Base-by-base conservation (phyloP, 2,329 filamentous ascomycete genomes). In the Metarhizium brunneum region DNA sequence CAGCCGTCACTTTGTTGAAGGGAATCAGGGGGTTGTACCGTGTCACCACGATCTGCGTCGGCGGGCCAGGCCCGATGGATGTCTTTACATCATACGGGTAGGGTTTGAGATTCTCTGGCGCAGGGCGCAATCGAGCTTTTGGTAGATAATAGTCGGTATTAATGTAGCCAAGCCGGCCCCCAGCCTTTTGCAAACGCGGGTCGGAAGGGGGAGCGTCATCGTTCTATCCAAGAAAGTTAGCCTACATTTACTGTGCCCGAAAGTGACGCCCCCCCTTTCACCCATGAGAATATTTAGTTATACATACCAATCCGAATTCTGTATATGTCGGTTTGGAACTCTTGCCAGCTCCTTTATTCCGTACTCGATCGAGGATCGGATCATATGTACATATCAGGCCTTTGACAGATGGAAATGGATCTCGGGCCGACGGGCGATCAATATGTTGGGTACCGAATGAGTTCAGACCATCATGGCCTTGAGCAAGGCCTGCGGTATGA, bases 11-110 rank as follows among this genome's bases (percentile, higher is more conserved):
- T 64, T 90, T 88, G 55, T 84, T 81, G 63, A 95, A 89, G 13
- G 90, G 83, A 45, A 88, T 86, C 60, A 97, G 76, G 6, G 92
- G 92, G 70, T 97, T 94, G 68, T 96, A 96, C n/a, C 91, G 90
- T n/a, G 86, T 92, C 20, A 96, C 90, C 4, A 97, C 86, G 51
- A 99, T 84, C 68, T 96, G 90, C 2, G 88, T 90, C 2, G 94
- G 90, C 14, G 92, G 92, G 0, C 90, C 90, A 29, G 91, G 90
- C 0, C 92, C 92, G 63, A 95, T 84, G 2, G 92, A 95, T 4
- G 90, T 90, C 63, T 84, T 84, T 5, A 85, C 74, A 68, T 97
- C 92, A 71, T 90, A 94, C 30, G 82, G 73, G 70, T 95, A 96
- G 25, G 88, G 86, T 67, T 84, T 88, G 53, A 96, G 74, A 58